These are phyloP conservation scores for Prototheca stagnorum DNA, from an alignment of 163 green algal species.

Conservation along the genomic window DNA sequence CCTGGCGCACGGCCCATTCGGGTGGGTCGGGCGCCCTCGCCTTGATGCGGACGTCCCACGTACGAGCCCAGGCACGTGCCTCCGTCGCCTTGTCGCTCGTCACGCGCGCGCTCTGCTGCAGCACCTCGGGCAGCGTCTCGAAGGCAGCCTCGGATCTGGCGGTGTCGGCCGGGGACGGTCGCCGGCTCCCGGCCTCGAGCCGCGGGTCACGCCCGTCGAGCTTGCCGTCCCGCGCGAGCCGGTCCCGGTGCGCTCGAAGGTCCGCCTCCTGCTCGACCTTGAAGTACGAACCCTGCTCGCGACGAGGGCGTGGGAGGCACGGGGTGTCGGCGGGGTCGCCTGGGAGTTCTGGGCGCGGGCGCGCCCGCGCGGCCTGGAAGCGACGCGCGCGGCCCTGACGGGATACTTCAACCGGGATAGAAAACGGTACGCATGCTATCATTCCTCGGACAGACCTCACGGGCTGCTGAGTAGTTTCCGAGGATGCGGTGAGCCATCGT, in stretches of 20 bases:
- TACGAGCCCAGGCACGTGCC: too few relatives aligned
- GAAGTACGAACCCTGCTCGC: conserved; percentile 23
- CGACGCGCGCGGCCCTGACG: too few relatives aligned
- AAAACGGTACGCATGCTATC: neutral
- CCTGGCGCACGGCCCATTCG: too few relatives aligned
- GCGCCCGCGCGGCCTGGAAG: too few relatives aligned
- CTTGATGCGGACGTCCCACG: too few relatives aligned
- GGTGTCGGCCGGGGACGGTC: neutral
- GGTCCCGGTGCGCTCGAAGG: conserved; percentile 15
- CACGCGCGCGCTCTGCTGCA: conserved; percentile 24
- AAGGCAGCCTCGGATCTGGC: neutral
- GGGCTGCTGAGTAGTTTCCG: neutral
- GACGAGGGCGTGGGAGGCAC: neutral
- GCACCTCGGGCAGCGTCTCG: conserved; percentile 26
- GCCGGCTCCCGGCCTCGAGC: neutral
- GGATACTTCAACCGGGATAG: too few relatives aligned
- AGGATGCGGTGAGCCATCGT: conserved; percentile 2
- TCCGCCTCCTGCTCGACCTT: conserved; percentile 37
- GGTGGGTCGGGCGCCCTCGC: too few relatives aligned
- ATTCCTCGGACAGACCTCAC: neutral
- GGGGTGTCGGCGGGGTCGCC: neutral
- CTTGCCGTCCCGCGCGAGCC: conserved; percentile 21
- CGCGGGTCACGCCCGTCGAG: conserved; percentile 8
- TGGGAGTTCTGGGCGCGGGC: too few relatives aligned
- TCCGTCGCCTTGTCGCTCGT: too few relatives aligned